Conservation (phyloP, 371 early-diverging fungal species). For the Mucor lusitanicus region DNA sequence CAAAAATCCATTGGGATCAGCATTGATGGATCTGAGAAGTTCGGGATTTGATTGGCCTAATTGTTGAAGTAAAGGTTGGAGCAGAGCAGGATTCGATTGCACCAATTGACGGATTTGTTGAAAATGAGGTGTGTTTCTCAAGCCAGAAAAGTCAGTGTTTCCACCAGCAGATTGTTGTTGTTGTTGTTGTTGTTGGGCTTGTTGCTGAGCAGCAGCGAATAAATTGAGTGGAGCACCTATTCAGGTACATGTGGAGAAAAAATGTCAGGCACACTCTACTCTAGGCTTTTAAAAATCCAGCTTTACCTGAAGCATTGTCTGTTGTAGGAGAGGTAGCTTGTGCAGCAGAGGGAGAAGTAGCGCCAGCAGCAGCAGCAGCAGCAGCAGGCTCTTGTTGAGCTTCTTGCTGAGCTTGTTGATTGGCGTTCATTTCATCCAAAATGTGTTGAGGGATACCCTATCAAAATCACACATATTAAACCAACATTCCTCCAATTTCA, state of each 20-base stretch:
- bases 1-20: conserved; percentile 84
- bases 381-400: conserved; percentile 25
- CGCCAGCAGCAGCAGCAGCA: conserved; percentile 41
- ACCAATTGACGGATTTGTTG: conserved; percentile 88
- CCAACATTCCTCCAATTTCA: background rate
- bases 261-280: background rate
- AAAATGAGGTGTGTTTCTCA: conserved; percentile 87
- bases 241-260: background rate
- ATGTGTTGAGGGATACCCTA: conserved; percentile 59
- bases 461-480: background rate
- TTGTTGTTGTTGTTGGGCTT: conserved; percentile 36
- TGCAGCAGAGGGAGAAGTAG: conserved; percentile 36
- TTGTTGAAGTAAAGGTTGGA: conserved; percentile 86
- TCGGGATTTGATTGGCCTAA: conserved; percentile 86
- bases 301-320: conserved; percentile 1
- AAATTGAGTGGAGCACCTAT: conserved; percentile 52
- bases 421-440: conserved; percentile 30
- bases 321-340: conserved; percentile 32
- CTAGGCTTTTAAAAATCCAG: background rate
- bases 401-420: conserved; percentile 20
- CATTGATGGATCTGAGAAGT: conserved; percentile 73
- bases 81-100: conserved; percentile 82
- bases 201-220: conserved; percentile 60
- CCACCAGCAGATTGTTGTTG: conserved; percentile 31
- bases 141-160: conserved; percentile 52